Evolutionary conservation across 352 stramenopile genomes (phyloP).

Genomic region (Phytophthora boehmeriae): DNA sequence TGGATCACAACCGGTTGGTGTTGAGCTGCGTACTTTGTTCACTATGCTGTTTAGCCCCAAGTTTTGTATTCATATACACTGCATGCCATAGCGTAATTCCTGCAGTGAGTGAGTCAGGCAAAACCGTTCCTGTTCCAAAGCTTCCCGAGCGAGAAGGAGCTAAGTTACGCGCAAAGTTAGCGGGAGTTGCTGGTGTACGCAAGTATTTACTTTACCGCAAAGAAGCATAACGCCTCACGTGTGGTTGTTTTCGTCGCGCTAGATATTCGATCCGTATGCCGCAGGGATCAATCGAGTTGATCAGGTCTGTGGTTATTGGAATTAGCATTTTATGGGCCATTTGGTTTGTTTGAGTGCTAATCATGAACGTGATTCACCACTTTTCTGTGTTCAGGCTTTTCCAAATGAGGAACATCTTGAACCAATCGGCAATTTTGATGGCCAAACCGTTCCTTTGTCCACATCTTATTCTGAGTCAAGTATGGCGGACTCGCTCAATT

Average conservation of each 20-base stretch:
- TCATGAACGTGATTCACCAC: neutral
- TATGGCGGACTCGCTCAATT: constrained; percentile 53
- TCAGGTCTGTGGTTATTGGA: constrained; percentile 37
- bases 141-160: constrained; percentile 70
- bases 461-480: constrained; percentile 65
- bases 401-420: constrained; percentile 84
- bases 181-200: constrained; percentile 63
- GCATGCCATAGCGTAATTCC: constrained; percentile 61
- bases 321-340: neutral
- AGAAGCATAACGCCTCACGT: constrained; percentile 2
- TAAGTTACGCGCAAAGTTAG: constrained; percentile 69
- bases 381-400: constrained; percentile 51
- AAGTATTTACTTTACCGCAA: neutral
- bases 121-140: constrained; percentile 66
- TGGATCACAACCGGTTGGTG: constrained; percentile 90
- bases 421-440: constrained; percentile 75
- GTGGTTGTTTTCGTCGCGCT: neutral
- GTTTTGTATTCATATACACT: neutral
- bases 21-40: neutral
- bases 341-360: neutral
- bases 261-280: constrained; percentile 87
- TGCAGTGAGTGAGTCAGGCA: constrained; percentile 70
- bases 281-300: constrained; percentile 73
- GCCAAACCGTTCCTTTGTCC: constrained; percentile 69
- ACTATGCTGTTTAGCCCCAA: too few relatives aligned